Evolutionary conservation across 148 eudicot genomes (phyloP).

Genomic region (Linanthus parryae): DNA sequence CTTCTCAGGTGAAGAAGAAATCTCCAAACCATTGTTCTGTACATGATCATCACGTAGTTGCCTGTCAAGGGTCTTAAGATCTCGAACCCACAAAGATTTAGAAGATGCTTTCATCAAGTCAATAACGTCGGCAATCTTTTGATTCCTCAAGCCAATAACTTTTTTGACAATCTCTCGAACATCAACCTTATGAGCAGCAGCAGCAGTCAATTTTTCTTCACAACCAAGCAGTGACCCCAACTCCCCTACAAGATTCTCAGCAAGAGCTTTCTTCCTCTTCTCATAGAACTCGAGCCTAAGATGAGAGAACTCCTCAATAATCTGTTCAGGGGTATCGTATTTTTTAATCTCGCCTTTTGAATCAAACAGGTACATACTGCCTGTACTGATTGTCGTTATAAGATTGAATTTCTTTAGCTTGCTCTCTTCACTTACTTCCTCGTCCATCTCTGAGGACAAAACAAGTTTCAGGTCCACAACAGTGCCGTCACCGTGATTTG

Average conservation of each 20-base stretch:
- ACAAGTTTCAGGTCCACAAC: conserved; percentile 28
- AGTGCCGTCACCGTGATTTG: conserved; percentile 30
- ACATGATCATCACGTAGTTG: too few relatives aligned
- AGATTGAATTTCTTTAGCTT: conserved; percentile 70
- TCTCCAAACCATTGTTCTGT: too few relatives aligned
- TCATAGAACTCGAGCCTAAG: too few relatives aligned
- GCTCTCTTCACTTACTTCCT: conserved; percentile 68
- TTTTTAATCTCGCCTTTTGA: too few relatives aligned
- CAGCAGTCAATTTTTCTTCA: conserved; percentile 29
- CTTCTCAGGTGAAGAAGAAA: too few relatives aligned
- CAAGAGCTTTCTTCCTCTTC: too few relatives aligned
- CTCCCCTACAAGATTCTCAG: too few relatives aligned
- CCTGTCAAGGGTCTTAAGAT: conserved; percentile 56
- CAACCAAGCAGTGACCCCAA: conserved; percentile 67
- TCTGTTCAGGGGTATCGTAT: conserved; percentile 65
- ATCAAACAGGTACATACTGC: conserved; percentile 85
- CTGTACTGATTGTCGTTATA: conserved; percentile 51
- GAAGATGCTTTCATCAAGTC: conserved; percentile 38
- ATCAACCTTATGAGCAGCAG: conserved; percentile 44
- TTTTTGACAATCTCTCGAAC: conserved; percentile 29
- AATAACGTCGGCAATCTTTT: too few relatives aligned
- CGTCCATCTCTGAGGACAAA: conserved; percentile 34
- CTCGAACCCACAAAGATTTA: conserved; percentile 47
- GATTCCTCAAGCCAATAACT: conserved; percentile 45
- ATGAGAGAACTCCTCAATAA: conserved; percentile 55